Evolutionary conservation across 371 early-diverging fungal species (phyloP).

Genomic region (Actinomucor elegans): DNA sequence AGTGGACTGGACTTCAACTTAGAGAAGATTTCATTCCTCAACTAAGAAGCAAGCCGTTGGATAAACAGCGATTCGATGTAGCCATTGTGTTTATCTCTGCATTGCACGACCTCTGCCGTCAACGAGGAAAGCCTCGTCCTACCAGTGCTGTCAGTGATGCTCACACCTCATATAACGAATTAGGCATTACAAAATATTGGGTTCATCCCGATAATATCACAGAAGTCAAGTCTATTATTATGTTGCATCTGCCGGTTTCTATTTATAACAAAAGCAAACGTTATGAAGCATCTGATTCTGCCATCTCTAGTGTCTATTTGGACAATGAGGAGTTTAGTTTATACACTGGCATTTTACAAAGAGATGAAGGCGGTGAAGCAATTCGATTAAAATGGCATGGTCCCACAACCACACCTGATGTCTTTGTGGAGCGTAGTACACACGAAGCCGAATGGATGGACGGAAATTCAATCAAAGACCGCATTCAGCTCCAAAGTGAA

Average conservation of each 20-base stretch:
- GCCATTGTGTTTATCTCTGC: constrained; percentile 52
- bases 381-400: constrained; percentile 93
- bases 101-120: constrained; percentile 42
- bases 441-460: constrained; percentile 96
- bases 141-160: constrained; percentile 16
- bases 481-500: constrained; percentile 89
- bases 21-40: constrained; percentile 81
- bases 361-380: constrained; percentile 93
- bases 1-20: constrained; percentile 66
- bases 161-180: constrained; percentile 44
- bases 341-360: constrained; percentile 90
- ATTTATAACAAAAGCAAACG: constrained; percentile 71
- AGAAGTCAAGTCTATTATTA: constrained; percentile 90
- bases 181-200: constrained; percentile 97
- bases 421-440: constrained; percentile 96
- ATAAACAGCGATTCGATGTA: constrained; percentile 57
- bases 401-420: constrained; percentile 36
- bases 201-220: constrained; percentile 98
- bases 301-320: constrained; percentile 92
- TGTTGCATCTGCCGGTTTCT: constrained; percentile 94
- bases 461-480: constrained; percentile 86
- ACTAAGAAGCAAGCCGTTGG: constrained; percentile 57
- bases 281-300: constrained; percentile 51
- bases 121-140: constrained; percentile 34
- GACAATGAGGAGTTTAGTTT: constrained; percentile 93